Evolutionary conservation across 768 basidiomycete genomes (phyloP).

Genomic region (Trametes maxima): DNA sequence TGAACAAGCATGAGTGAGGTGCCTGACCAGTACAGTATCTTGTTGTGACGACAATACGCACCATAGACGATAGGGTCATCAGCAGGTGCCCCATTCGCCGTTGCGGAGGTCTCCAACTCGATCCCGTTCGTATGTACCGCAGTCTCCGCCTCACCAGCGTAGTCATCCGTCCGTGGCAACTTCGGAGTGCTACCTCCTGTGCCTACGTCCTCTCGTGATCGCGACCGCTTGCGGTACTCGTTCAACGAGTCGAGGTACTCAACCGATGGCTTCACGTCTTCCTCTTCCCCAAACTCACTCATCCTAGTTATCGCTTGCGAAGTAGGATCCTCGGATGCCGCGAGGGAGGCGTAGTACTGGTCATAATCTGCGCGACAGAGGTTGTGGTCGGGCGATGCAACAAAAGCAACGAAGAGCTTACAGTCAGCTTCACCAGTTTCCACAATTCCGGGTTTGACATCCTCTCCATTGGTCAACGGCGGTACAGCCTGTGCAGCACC

Average conservation of each 20-base stretch:
- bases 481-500: constrained; percentile 49
- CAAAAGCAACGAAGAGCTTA: constrained; percentile 39
- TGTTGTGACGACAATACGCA: constrained; percentile 32
- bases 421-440: constrained; percentile 63
- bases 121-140: constrained; percentile 10
- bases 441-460: constrained; percentile 48
- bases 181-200: constrained; percentile 23
- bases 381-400: not conserved
- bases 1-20: not conserved
- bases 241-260: constrained; percentile 71
- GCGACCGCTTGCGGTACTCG: constrained; percentile 72
- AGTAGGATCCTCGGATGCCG: constrained; percentile 61
- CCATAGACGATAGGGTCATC: constrained; percentile 75
- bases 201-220: constrained; percentile 53
- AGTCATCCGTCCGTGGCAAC: constrained; percentile 16
- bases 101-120: not conserved
- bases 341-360: constrained; percentile 80
- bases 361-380: constrained; percentile 59
- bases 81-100: constrained; percentile 12
- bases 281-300: constrained; percentile 58
- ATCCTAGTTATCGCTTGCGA: constrained; percentile 63
- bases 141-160: constrained; percentile 8
- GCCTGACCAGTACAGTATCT: not conserved
- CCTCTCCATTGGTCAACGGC: constrained; percentile 32
- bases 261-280: constrained; percentile 66